phyloP scores from a whole-genome alignment of 2,329 filamentous ascomycete genomes.

The Allantophomopsis lycopodina region DNA sequence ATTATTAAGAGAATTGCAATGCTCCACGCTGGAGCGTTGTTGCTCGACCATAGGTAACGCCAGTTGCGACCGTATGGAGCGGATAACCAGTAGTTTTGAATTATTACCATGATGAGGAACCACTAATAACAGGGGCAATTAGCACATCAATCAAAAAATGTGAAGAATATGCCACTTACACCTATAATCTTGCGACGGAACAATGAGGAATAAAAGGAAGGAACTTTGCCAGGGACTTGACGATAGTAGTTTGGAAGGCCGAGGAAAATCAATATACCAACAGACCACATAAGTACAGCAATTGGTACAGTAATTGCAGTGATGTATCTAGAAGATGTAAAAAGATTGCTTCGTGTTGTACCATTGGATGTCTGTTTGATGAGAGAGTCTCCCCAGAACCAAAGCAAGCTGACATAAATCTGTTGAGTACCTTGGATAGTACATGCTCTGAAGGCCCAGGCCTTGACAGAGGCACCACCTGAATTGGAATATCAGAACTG shows the following conservation, averaged over 20 bases:
- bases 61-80: slow-evolving; percentile 53
- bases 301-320: slow-evolving; percentile 41
- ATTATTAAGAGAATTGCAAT: slow-evolving; percentile 38
- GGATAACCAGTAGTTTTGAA: slow-evolving; percentile 55
- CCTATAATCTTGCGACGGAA: slow-evolving; percentile 49
- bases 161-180: not conserved
- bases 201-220: slow-evolving; percentile 50
- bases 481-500: too few relatives aligned
- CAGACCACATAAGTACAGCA: slow-evolving; percentile 38
- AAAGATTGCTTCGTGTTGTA: slow-evolving; percentile 11
- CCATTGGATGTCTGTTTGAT: slow-evolving; percentile 29
- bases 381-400: slow-evolving; percentile 51
- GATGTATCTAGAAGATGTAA: slow-evolving; percentile 2
- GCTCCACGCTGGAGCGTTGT: slow-evolving; percentile 36
- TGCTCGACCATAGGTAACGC: slow-evolving; percentile 25
- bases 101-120: slow-evolving; percentile 47
- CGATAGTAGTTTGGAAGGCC: slow-evolving; percentile 57
- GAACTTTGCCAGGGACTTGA: slow-evolving; percentile 46
- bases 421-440: slow-evolving; percentile 55
- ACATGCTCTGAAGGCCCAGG: slow-evolving; percentile 55
- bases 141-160: too few relatives aligned
- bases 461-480: slow-evolving; percentile 35
- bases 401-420: slow-evolving; percentile 48
- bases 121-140: slow-evolving; percentile 19
- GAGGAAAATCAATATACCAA: slow-evolving; percentile 39